phyloP scores from a whole-genome alignment of 2,329 filamentous ascomycete genomes.

The Metarhizium humberi region DNA sequence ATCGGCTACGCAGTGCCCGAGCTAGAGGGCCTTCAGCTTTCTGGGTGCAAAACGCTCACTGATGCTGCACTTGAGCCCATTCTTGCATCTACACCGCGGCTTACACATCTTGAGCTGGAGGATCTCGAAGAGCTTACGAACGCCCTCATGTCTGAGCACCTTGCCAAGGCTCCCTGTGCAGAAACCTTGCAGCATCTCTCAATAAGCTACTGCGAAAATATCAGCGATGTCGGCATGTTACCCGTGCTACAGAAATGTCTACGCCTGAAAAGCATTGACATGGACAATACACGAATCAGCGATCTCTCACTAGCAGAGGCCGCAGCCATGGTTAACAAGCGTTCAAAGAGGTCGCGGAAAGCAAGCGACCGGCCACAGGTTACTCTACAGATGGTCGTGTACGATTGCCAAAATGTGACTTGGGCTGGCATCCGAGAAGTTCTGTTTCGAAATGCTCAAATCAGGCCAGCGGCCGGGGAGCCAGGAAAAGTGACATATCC shows the following conservation, averaged over 20 bases:
- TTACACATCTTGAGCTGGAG: slow-evolving; percentile 85
- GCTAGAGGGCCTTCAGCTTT: slow-evolving; percentile 75
- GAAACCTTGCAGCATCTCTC: slow-evolving; percentile 67
- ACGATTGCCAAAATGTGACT: slow-evolving; percentile 85
- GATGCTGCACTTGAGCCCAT: slow-evolving; percentile 65
- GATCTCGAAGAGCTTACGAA: slow-evolving; percentile 75
- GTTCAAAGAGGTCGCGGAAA: slow-evolving; percentile 37
- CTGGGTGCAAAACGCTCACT: slow-evolving; percentile 64
- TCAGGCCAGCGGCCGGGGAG: slow-evolving; percentile 40
- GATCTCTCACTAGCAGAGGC: slow-evolving; percentile 81
- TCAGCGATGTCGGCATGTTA: slow-evolving; percentile 78
- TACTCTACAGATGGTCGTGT: slow-evolving; percentile 70
- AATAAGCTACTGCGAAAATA: slow-evolving; percentile 78
- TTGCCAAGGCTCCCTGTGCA: slow-evolving; percentile 70
- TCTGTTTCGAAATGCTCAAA: slow-evolving; percentile 72
- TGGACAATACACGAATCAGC: slow-evolving; percentile 90
- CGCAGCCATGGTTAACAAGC: slow-evolving; percentile 64
- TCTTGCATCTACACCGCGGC: slow-evolving; percentile 62
- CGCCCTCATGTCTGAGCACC: slow-evolving; percentile 55
- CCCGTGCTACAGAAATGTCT: slow-evolving; percentile 70
- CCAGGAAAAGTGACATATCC: slow-evolving; percentile 48
- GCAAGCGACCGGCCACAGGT: slow-evolving; percentile 37
- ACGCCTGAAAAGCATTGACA: slow-evolving; percentile 60
- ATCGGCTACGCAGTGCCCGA: slow-evolving; percentile 68
- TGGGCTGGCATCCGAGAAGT: slow-evolving; percentile 89